Evolutionary conservation across 768 basidiomycete species (phyloP).

Genomic region (Cystobasidium ongulense): DNA sequence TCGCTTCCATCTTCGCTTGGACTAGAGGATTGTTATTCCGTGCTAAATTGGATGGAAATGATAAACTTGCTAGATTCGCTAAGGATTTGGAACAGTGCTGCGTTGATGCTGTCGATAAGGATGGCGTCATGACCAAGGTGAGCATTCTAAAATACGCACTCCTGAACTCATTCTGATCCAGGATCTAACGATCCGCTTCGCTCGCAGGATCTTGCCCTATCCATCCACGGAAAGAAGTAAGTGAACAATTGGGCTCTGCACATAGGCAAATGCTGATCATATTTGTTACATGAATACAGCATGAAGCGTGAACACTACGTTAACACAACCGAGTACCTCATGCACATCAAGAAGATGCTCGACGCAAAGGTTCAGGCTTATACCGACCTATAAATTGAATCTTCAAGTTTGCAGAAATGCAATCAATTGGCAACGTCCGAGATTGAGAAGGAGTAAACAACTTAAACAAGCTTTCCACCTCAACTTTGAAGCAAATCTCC

Average conservation of each 20-base stretch:
- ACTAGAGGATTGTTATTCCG: slow-evolving; percentile 69
- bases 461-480: too few species aligned
- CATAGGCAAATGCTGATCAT: not conserved
- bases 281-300: not conserved
- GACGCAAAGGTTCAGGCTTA: slow-evolving; percentile 21
- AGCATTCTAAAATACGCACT: too few species aligned
- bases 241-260: not conserved
- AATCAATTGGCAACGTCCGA: not conserved
- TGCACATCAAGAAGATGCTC: slow-evolving; percentile 33
- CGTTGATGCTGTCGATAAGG: slow-evolving; percentile 46
- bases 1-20: slow-evolving; percentile 98
- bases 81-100: slow-evolving; percentile 74
- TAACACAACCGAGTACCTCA: slow-evolving; percentile 31
- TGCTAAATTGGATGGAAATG: slow-evolving; percentile 76
- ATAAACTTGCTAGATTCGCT: slow-evolving; percentile 64
- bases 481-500: too few species aligned
- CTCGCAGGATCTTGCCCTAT: slow-evolving; percentile 68
- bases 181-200: too few species aligned
- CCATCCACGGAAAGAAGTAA: slow-evolving; percentile 70
- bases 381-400: not conserved
- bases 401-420: not conserved
- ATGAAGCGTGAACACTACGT: slow-evolving; percentile 96
- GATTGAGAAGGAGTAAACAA: not conserved
- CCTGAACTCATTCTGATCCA: too few species aligned
- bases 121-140: slow-evolving; percentile 38